Percentiles rank a stretch among this genome's conserved stretches.
phyloP scores from a whole-genome alignment of 148 eudicot species.

The Nyssa sinensis region DNA sequence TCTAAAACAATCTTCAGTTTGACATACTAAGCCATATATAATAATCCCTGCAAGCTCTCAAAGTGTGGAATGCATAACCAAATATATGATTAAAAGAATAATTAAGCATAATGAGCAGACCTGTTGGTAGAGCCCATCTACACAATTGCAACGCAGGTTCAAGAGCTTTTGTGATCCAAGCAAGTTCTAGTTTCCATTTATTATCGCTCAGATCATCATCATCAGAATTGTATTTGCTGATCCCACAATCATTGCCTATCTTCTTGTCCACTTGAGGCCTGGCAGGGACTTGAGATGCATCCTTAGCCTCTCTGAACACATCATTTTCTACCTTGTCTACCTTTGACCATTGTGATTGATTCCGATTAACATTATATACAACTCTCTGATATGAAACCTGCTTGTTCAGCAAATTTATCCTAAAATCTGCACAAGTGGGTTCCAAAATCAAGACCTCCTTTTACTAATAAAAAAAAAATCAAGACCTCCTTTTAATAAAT shows the following conservation, averaged over 20 bases:
- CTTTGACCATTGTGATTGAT: slow-evolving; percentile 48
- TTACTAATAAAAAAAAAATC: not conserved
- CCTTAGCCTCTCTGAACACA: slow-evolving; percentile 27
- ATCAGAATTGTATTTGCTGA: slow-evolving; percentile 46
- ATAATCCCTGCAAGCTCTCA: not conserved
- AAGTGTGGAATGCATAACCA: not conserved
- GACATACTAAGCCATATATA: not conserved
- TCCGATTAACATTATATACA: slow-evolving; percentile 39
- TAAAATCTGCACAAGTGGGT: slow-evolving; percentile 33
- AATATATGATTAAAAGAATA: slow-evolving; percentile 1
- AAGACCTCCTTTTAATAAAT: not conserved
- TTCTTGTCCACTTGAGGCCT: slow-evolving; percentile 28
- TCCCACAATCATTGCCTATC: slow-evolving; percentile 20
- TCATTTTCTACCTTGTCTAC: slow-evolving; percentile 21
- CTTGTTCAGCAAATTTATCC: slow-evolving; percentile 29
- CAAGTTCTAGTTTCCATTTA: slow-evolving; percentile 67
- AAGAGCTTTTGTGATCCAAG: slow-evolving; percentile 80
- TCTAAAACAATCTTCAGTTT: not conserved
- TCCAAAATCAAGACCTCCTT: not conserved
- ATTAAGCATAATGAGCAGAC: slow-evolving; percentile 35
- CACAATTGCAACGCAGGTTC: slow-evolving; percentile 84
- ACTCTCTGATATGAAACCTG: slow-evolving; percentile 39
- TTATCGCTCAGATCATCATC: slow-evolving; percentile 56
- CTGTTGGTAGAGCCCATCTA: slow-evolving; percentile 74
- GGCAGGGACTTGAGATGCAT: slow-evolving; percentile 23